These are phyloP conservation scores for Colletotrichum higginsianum DNA, from an alignment of 2,329 filamentous ascomycete genomes.

Conservation along the genomic window DNA sequence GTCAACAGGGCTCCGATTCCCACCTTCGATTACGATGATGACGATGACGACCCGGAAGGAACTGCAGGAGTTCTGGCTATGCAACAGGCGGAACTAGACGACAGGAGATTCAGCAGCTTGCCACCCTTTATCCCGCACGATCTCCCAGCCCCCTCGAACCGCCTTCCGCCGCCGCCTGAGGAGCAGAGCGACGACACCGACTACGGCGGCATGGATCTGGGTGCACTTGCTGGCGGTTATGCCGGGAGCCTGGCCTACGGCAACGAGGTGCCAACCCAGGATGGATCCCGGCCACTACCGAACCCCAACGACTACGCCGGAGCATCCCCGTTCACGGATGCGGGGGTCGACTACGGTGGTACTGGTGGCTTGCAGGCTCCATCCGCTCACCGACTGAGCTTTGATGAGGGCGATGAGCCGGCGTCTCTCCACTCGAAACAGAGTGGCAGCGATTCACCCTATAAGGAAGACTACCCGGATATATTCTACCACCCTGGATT, in stretches of 20 bases:
- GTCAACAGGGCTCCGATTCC: constrained; percentile 56
- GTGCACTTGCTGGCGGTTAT: constrained; percentile 81
- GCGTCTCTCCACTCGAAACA: constrained; percentile 69
- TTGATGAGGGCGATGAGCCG: constrained; percentile 91
- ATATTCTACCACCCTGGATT: constrained; percentile 95
- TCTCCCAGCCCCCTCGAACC: constrained; percentile 54
- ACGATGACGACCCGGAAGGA: constrained; percentile 91
- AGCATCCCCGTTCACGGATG: constrained; percentile 66
- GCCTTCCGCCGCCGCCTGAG: constrained; percentile 64
- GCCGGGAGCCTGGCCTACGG: constrained; percentile 67
- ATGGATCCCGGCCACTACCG: constrained; percentile 65
- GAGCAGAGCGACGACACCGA: constrained; percentile 80
- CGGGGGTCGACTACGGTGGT: constrained; percentile 87
- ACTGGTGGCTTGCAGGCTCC: constrained; percentile 92
- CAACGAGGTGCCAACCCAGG: constrained; percentile 59
- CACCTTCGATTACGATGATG: constrained; percentile 63
- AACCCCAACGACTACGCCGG: constrained; percentile 57
- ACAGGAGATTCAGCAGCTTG: constrained; percentile 71
- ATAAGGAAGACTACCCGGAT: constrained; percentile 84
- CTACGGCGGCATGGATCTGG: constrained; percentile 80
- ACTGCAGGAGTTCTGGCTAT: constrained; percentile 87
- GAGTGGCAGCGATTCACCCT: constrained; percentile 76
- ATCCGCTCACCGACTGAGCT: constrained; percentile 82
- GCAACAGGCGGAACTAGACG: constrained; percentile 86
- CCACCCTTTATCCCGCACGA: constrained; percentile 62